Base-by-base conservation (phyloP, 1,284 basidiomycete species). In the Athelia sp. region DNA sequence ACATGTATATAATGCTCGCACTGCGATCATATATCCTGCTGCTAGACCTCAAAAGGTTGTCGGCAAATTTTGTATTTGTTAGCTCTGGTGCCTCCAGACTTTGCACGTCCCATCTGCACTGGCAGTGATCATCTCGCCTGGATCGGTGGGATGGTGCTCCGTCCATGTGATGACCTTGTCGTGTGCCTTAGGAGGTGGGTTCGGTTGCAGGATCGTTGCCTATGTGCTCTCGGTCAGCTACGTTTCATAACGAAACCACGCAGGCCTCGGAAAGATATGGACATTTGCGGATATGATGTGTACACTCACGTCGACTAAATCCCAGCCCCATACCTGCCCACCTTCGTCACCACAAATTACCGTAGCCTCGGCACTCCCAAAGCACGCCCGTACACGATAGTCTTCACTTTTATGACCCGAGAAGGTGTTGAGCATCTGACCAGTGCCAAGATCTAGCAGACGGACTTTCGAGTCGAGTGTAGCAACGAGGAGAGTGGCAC, bases 301-400 rank as follows among this genome's bases (percentile, higher is more conserved):
- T 4, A 29, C 13, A 75, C 85, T 61, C 66, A 93, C 92, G 64
- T 93, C 87, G 23, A 97, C 78, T 48, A 98, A 71, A 61, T 96
- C 93, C 95, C 96, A 99, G 34, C 81, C 83, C 87, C 91, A 94
- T 4, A 99, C 71, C 51, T 69, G 70, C 0, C 97, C 97, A 3
- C 85, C 78, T 64, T 98, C 95, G 63, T 98, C 97, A 3, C 96
- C 96, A 38, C 82, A 85, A 2, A 98, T 63, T 3, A 98, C 84
- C 15, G 70, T 81, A 1, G 87, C 87, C 65, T 98, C 96, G 1
- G 77, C 86, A 54, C 87, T 79, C 6, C 87, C 87, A 59, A 98
- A 92, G 52, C 82, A 84, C n/a, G 88, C 84, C 18, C 86, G 84
- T 59, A 84, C 89, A 17, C 92, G 80, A 63, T 94, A 94, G 10